phyloP scores from a whole-genome alignment of 768 basidiomycete genomes.

The Pholiota microspora region DNA sequence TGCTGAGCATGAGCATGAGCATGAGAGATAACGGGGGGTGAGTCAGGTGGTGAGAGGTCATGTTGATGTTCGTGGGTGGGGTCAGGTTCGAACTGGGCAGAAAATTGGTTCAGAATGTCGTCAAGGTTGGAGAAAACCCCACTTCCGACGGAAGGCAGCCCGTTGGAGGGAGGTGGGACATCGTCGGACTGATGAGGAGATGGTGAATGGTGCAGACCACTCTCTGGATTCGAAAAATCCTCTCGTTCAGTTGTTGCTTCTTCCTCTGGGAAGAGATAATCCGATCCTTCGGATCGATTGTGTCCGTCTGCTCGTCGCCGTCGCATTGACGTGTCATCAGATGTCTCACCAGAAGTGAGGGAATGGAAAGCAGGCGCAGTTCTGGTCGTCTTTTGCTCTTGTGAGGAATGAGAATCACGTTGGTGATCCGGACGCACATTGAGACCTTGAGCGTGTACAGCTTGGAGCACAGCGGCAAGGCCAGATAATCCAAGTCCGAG shows the following conservation, averaged over 20 bases:
- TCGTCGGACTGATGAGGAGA: constrained; percentile 32
- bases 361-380: constrained; percentile 79
- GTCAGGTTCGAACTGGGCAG: constrained; percentile 64
- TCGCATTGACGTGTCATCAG: constrained; percentile 27
- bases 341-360: constrained; percentile 56
- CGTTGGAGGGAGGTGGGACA: constrained; percentile 32
- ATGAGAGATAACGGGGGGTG: constrained; percentile 49
- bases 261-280: constrained; percentile 53
- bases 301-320: constrained; percentile 34
- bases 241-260: constrained; percentile 46
- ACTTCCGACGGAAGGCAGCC: constrained; percentile 44
- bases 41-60: constrained; percentile 42
- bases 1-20: too few species aligned
- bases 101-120: constrained; percentile 75
- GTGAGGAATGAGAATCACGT: constrained; percentile 32
- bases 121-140: constrained; percentile 70
- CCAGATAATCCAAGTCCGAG: constrained; percentile 59
- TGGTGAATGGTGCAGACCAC: constrained; percentile 25
- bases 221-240: constrained; percentile 26
- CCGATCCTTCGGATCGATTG: constrained; percentile 47
- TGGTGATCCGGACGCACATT: constrained; percentile 43
- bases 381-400: constrained; percentile 56
- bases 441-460: constrained; percentile 62
- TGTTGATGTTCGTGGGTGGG: constrained; percentile 40
- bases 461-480: constrained; percentile 78